phyloP scores from a whole-genome alignment of 1,284 basidiomycete species.

The Polyporus tsugae region DNA sequence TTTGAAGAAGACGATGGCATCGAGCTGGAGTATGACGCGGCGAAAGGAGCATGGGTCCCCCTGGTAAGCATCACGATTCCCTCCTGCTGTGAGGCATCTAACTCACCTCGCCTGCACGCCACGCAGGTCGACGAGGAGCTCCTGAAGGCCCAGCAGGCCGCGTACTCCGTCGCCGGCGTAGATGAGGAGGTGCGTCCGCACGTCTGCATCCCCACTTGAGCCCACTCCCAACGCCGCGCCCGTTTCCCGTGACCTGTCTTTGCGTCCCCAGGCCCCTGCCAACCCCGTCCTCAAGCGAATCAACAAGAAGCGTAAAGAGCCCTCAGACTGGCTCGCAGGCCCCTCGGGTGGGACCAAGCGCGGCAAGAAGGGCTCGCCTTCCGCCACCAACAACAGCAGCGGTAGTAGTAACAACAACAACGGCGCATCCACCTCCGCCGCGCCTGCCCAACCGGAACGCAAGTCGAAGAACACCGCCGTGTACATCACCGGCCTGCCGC shows the following conservation, averaged over 20 bases:
- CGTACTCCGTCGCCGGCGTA: constrained; percentile 89
- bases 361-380: constrained; percentile 60
- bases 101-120: background rate
- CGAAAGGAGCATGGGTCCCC: constrained; percentile 82
- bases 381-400: constrained; percentile 31
- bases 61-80: constrained; percentile 63
- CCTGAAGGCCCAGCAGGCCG: constrained; percentile 88
- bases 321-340: constrained; percentile 64
- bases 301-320: constrained; percentile 85
- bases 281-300: constrained; percentile 82
- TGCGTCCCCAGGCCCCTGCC: constrained; percentile 73
- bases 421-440: constrained; percentile 15
- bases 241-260: constrained; percentile 27
- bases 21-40: constrained; percentile 88
- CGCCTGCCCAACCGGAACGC: constrained; percentile 46
- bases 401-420: background rate
- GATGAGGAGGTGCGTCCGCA: constrained; percentile 80
- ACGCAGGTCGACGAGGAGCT: constrained; percentile 82
- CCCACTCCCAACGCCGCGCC: constrained; percentile 29
- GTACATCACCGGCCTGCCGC: constrained; percentile 88
- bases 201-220: constrained; percentile 37
- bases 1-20: constrained; percentile 89
- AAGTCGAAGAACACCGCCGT: constrained; percentile 93
- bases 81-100: background rate
- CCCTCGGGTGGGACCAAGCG: constrained; percentile 70